Percentiles rank a stretch among this genome's conserved stretches.
phyloP scores from a whole-genome alignment of 1,284 basidiomycete genomes.

The Heliocybe sulcata region DNA sequence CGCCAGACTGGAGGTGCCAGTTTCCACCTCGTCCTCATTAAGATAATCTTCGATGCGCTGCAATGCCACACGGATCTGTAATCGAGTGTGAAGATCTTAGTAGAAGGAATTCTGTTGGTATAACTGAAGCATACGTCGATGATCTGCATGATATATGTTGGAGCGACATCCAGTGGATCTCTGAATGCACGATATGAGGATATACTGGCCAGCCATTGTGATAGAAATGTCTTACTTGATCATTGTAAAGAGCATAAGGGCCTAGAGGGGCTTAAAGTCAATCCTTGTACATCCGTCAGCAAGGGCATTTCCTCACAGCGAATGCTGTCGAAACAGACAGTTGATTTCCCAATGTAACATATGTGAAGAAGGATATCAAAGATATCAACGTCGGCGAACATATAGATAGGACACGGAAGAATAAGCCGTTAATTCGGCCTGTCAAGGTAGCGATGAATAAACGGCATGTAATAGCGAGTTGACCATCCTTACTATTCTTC shows the following conservation, averaged over 20 bases:
- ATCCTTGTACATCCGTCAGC: too few relatives aligned
- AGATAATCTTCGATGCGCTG: constrained; percentile 79
- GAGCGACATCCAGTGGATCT: constrained; percentile 63
- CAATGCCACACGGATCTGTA: constrained; percentile 72
- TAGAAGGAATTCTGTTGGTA: too few relatives aligned
- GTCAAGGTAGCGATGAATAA: constrained; percentile 38
- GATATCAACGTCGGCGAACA: constrained; percentile 64
- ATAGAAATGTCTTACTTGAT: constrained; percentile 41
- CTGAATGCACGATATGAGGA: too few relatives aligned
- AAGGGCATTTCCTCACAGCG: constrained; percentile 37
- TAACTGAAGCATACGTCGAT: too few relatives aligned
- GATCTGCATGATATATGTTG: constrained; percentile 56
- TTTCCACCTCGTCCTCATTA: constrained; percentile 64
- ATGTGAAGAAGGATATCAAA: constrained; percentile 59
- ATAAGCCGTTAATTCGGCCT: constrained; percentile 50
- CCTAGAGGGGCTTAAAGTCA: too few relatives aligned
- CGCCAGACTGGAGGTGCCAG: constrained; percentile 30
- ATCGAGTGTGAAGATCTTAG: constrained; percentile 20
- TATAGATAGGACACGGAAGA: constrained; percentile 59
- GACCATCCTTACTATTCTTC: too few relatives aligned
- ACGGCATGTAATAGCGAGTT: too few relatives aligned
- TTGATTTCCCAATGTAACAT: constrained; percentile 55
- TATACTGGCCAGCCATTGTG: too few relatives aligned
- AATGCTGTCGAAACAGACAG: constrained; percentile 64
- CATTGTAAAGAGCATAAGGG: constrained; percentile 61